Base-by-base conservation (phyloP, 345 rosid genomes). In the Euphorbia tirucalli region DNA sequence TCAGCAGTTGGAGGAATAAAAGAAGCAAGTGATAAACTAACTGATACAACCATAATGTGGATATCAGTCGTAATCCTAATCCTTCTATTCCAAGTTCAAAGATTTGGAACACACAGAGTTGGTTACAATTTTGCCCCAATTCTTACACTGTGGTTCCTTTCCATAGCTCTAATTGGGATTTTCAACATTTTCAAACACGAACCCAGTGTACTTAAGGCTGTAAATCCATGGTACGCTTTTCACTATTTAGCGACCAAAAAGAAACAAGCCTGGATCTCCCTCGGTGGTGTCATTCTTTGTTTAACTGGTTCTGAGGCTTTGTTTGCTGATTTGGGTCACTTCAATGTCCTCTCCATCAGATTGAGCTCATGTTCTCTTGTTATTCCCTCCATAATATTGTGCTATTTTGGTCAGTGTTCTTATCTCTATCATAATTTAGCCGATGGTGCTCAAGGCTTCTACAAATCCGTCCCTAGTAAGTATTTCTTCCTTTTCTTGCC, bases 201-300 rank as follows among this genome's bases (percentile, higher is more conserved):
- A 28, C 78, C 82, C 0, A 1, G 70, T 0, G 82, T 86, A 1
- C 1, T 82, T 25, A 80, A 65, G 43, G 87, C 92, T 18, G 0
- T 91, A 61, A 88, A 89, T 61, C 97, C 97, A 1, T 71, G 64
- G 18, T 89, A 88, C 80, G 85, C 89, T 0, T 31, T 85, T 1
- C 39, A 77, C 14, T 93, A 89, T 75, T 88, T 93, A 79, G 62
- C 18, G 59, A 84, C 88, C 61, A 85, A 78, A 11, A 89, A 89
- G 13, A 84, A 69, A 70, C 0, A 76, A 0, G 88, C 84, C 1
- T 93, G 91, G 91, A 69, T 84, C 8, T 93, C 98, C 0, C 90
- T 91, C 0, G 97, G 98, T 19, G 98, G 96, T 6, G 75, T 88
- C 6, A 72, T 93, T 60, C 84, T 91, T 13, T 85, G 88, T 79